phyloP scores from a whole-genome alignment of 805 yeast species.

The Pichia nakasei region DNA sequence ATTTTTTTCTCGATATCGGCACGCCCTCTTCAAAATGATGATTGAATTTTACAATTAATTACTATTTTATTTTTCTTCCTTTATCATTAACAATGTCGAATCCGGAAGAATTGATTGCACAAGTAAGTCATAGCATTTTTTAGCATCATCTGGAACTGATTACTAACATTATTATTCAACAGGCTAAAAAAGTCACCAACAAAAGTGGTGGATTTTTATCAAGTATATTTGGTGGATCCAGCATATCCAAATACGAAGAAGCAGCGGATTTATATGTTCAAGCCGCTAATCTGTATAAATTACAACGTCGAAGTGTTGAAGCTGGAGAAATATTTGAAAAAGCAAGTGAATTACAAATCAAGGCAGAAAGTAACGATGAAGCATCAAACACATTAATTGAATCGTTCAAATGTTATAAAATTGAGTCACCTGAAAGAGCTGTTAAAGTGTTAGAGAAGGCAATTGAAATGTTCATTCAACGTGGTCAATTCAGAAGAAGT shows the following conservation, averaged over 20 bases:
- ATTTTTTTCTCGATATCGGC: too few relatives aligned
- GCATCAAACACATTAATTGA: slow-evolving; percentile 87
- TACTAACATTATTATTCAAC: slow-evolving; percentile 2
- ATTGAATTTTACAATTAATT: too few relatives aligned
- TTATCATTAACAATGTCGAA: slow-evolving; percentile 20
- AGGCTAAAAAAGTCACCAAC: slow-evolving; percentile 66
- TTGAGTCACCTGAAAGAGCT: slow-evolving; percentile 65
- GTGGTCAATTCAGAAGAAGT: slow-evolving; percentile 94
- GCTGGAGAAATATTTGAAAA: slow-evolving; percentile 82
- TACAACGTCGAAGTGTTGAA: slow-evolving; percentile 58
- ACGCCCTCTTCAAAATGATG: too few relatives aligned
- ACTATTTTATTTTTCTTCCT: too few relatives aligned
- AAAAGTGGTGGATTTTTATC: slow-evolving; percentile 62
- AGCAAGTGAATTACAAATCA: slow-evolving; percentile 74
- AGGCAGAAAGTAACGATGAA: slow-evolving; percentile 75
- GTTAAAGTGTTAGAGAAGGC: slow-evolving; percentile 72
- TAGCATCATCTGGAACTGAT: too few relatives aligned
- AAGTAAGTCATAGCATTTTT: too few relatives aligned
- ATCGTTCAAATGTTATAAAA: slow-evolving; percentile 79
- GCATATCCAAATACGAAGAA: slow-evolving; percentile 66
- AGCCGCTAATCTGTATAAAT: slow-evolving; percentile 85
- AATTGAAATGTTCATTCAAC: slow-evolving; percentile 70
- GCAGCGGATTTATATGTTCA: slow-evolving; percentile 85
- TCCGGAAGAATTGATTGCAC: slow-evolving; percentile 26
- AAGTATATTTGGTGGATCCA: slow-evolving; percentile 55